Evolutionary conservation across 129 eudicot genomes (phyloP).

Genomic region (carrot (Daucus carota)): DH1_v3.0 NC_030384.2:40138001-40138500

Average conservation of each 20-base stretch:
- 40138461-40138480: no score
- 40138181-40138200: background rate
- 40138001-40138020: no score
- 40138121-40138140: background rate
- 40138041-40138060: background rate
- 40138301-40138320: background rate
- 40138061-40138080: background rate
- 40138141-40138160: background rate
- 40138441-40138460: no score
- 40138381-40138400: no score
- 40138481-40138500: no score
- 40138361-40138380: no score
- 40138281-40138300: background rate
- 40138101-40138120: background rate
- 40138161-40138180: background rate
- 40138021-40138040: no score
- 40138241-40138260: background rate
- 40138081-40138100: background rate
- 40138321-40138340: background rate
- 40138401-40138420: no score
- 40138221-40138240: background rate
- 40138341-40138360: no score
- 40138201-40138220: slow-evolving; percentile 5
- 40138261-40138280: background rate
- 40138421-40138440: no score